phyloP scores from a whole-genome alignment of 2,329 filamentous ascomycete genomes.

The Aspergillus hiratsukae region DNA sequence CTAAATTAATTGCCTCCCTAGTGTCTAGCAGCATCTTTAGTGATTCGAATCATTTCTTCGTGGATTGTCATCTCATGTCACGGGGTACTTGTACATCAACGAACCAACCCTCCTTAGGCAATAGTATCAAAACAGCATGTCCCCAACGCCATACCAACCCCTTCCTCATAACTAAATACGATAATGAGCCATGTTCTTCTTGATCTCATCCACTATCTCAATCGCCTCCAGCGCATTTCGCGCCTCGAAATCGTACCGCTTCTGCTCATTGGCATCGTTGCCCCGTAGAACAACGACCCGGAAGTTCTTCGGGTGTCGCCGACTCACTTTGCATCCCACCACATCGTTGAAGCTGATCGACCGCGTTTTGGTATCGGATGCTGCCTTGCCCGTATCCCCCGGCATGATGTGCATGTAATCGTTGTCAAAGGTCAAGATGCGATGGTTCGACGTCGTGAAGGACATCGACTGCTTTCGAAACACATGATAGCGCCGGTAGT shows the following conservation, averaged over 20 bases:
- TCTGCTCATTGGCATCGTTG: constrained; percentile 59
- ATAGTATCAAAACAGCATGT: background rate
- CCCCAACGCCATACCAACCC: background rate
- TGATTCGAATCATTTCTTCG: background rate
- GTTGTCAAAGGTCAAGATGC: constrained; percentile 59
- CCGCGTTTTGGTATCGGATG: constrained; percentile 53
- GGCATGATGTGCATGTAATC: constrained; percentile 65
- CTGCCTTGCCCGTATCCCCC: constrained; percentile 49
- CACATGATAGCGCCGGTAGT: constrained; percentile 61
- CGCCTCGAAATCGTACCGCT: constrained; percentile 64
- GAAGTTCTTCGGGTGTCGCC: constrained; percentile 61
- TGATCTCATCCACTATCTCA: constrained; percentile 61
- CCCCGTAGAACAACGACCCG: constrained; percentile 57
- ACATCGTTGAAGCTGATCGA: constrained; percentile 61
- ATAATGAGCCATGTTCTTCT: constrained; percentile 51
- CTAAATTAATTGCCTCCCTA: background rate
- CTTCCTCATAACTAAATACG: constrained; percentile 24
- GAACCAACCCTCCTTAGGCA: background rate
- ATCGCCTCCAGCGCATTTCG: constrained; percentile 53
- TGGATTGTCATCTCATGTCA: background rate
- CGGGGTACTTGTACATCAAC: background rate
- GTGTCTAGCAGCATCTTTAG: background rate
- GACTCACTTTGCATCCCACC: constrained; percentile 61
- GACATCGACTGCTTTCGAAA: constrained; percentile 62
- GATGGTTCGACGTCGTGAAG: constrained; percentile 57